These are phyloP conservation scores for Nannochloropsis oceanica DNA, from an alignment of 108 stramenopile genomes.

Conservation along the genomic window DNA sequence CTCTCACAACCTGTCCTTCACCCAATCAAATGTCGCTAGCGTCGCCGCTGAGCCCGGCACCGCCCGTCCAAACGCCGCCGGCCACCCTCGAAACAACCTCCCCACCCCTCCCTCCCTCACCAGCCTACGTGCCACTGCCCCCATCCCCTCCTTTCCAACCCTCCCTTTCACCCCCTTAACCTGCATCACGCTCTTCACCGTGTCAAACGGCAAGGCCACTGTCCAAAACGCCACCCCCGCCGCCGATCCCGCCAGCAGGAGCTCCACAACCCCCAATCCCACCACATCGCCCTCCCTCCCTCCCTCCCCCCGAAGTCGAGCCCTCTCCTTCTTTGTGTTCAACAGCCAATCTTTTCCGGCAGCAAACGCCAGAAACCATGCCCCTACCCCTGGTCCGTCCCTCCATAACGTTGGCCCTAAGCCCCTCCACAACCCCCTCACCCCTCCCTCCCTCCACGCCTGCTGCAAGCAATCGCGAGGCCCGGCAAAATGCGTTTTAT, in stretches of 20 bases:
- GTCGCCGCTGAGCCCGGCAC: background rate
- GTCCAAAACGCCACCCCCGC: constrained; percentile 19
- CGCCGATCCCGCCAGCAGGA: background rate
- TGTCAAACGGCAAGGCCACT: constrained; percentile 16
- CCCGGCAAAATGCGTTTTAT: background rate
- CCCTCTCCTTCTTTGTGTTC: background rate
- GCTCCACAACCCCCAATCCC: background rate
- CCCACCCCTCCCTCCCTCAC: background rate
- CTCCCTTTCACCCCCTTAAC: background rate
- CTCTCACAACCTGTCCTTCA: background rate
- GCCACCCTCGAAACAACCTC: background rate
- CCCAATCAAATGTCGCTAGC: background rate
- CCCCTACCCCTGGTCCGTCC: constrained; percentile 4
- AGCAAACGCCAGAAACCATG: background rate
- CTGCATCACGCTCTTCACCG: background rate
- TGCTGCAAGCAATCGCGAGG: background rate
- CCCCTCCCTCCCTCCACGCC: background rate
- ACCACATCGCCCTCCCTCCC: background rate
- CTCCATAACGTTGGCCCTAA: background rate
- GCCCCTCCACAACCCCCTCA: background rate
- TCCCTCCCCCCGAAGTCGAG: background rate
- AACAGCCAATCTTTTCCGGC: background rate
- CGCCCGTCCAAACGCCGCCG: background rate
- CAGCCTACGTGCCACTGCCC: background rate
- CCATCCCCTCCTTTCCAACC: background rate